phyloP scores from a whole-genome alignment of 805 yeast genomes.

The Cephaloascus fragrans region DNA sequence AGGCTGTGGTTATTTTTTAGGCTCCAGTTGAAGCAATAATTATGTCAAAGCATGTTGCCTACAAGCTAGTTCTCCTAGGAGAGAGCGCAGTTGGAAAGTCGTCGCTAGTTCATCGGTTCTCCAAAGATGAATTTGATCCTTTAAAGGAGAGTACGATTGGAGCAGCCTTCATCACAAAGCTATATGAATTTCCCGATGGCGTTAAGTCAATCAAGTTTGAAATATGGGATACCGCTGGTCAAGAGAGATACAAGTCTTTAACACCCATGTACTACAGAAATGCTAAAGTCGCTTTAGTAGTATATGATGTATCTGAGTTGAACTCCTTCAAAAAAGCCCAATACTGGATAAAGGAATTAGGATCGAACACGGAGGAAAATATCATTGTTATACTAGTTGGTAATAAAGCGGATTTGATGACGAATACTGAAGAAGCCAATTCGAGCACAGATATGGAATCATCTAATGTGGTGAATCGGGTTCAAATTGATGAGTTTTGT shows the following conservation, averaged over 20 bases:
- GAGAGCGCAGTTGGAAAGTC: constrained; percentile 57
- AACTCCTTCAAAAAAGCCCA: constrained; percentile 58
- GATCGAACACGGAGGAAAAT: constrained; percentile 10
- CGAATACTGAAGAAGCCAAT: constrained; percentile 3
- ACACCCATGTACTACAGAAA: constrained; percentile 82
- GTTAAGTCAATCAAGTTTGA: constrained; percentile 39
- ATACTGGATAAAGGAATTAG: constrained; percentile 83
- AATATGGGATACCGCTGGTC: constrained; percentile 97
- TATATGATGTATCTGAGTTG: constrained; percentile 63
- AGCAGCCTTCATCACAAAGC: constrained; percentile 92
- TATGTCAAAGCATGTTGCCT: constrained; percentile 12
- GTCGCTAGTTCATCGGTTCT: constrained; percentile 78
- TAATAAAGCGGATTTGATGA: constrained; percentile 65
- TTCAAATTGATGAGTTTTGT: constrained; percentile 9
- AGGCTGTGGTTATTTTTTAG: neutral
- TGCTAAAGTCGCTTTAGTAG: constrained; percentile 77
- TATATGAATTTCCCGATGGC: constrained; percentile 10
- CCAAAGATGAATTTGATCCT: constrained; percentile 59
- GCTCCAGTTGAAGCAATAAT: neutral
- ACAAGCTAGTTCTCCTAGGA: constrained; percentile 33
- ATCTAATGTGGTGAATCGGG: constrained; percentile 2
- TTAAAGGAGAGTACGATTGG: constrained; percentile 90
- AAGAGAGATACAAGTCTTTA: constrained; percentile 70
- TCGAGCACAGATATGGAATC: constrained; percentile 7
- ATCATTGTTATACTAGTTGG: constrained; percentile 54